These are phyloP conservation scores for Rugonectria rugulosa DNA, from an alignment of 2,329 filamentous ascomycete genomes.

Conservation along the genomic window DNA sequence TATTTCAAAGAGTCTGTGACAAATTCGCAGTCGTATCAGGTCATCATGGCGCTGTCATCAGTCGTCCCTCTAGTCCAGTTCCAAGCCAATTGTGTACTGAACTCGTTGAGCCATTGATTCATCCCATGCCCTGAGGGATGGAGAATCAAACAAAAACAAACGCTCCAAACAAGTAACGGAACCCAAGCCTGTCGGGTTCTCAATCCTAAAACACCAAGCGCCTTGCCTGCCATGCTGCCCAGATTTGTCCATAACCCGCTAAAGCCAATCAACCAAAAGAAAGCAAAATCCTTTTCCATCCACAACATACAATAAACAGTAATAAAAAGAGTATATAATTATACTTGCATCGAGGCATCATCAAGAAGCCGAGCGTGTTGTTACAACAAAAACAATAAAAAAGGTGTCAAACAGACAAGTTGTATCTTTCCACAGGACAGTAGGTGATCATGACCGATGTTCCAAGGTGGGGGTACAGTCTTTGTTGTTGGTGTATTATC, in stretches of 20 bases:
- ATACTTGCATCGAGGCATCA: not conserved
- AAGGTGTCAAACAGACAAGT: slow-evolving; percentile 30
- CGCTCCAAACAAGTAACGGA: slow-evolving; percentile 10
- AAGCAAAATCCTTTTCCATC: not conserved
- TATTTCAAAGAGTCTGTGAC: slow-evolving; percentile 19
- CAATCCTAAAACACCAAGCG: slow-evolving; percentile 24
- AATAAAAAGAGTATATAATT: slow-evolving; percentile 4
- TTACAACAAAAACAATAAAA: slow-evolving; percentile 12
- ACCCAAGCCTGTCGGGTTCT: slow-evolving; percentile 11
- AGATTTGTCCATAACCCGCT: slow-evolving; percentile 13
- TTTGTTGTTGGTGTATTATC: slow-evolving; percentile 7
- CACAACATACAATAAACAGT: slow-evolving; percentile 11
- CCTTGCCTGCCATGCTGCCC: slow-evolving; percentile 22
- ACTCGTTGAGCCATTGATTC: slow-evolving; percentile 25
- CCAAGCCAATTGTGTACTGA: slow-evolving; percentile 13
- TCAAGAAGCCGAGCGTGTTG: too few species aligned
- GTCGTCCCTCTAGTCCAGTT: slow-evolving; percentile 29
- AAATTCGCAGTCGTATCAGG: slow-evolving; percentile 34
- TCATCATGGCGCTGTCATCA: slow-evolving; percentile 33
- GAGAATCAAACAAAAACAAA: slow-evolving; percentile 15
- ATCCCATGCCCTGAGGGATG: slow-evolving; percentile 25
- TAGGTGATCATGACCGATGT: too few species aligned
- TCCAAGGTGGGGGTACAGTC: not conserved
- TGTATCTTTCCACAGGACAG: too few species aligned
- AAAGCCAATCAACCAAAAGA: slow-evolving; percentile 5